Evolutionary conservation across 345 rosid species (phyloP).

Genomic region (Salix arbutifolia): DNA sequence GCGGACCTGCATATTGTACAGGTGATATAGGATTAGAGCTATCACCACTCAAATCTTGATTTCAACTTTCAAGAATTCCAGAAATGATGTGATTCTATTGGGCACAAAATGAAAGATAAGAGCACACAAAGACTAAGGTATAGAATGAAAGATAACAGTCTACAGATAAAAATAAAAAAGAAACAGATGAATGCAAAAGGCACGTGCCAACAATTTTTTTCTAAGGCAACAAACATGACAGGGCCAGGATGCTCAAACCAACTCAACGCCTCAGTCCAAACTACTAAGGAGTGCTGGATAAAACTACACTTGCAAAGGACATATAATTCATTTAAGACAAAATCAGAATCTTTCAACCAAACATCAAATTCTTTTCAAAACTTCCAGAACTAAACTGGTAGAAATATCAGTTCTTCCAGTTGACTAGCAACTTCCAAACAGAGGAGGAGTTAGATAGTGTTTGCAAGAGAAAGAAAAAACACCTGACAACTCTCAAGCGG

Average conservation of each 20-base stretch:
- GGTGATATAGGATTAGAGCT: conserved; percentile 6
- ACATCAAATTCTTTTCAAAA: background rate
- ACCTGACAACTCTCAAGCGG: background rate
- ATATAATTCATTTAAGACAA: background rate
- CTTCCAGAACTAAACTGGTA: background rate
- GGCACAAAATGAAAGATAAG: background rate
- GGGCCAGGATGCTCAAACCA: background rate
- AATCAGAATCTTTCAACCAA: background rate
- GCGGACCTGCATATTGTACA: conserved; percentile 47
- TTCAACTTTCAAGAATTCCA: background rate
- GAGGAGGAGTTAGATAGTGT: background rate
- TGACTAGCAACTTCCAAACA: background rate
- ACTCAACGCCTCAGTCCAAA: background rate
- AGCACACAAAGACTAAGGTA: background rate
- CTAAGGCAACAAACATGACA: background rate
- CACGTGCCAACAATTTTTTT: background rate
- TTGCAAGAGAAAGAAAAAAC: background rate
- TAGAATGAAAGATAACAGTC: background rate
- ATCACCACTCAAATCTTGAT: background rate
- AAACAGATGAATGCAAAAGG: no score
- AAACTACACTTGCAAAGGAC: background rate
- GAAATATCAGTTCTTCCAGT: background rate
- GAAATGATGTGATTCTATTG: background rate
- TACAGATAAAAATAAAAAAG: background rate
- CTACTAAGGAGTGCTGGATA: background rate